A percentile compares a stretch with the other conserved stretches of the same genome.
phyloP scores from a whole-genome alignment of 257 asterid genomes.

The Petunia axillaris region DNA sequence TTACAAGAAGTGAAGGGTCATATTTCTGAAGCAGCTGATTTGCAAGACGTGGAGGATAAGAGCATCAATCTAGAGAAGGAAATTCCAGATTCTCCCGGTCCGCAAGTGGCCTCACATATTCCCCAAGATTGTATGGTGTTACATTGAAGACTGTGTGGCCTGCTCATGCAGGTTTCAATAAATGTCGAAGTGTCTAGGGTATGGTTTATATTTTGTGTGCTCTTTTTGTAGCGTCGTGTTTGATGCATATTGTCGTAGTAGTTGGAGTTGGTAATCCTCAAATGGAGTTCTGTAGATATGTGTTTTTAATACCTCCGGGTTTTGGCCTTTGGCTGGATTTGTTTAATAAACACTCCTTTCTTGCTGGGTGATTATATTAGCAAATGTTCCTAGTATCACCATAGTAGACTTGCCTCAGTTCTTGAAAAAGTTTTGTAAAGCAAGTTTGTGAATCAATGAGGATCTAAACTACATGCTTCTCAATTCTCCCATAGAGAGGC shows the following conservation, averaged over 20 bases:
- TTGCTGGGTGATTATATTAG: neutral
- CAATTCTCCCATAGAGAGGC: neutral
- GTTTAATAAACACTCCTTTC: conserved; percentile 5
- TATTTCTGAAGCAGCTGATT: conserved; percentile 48
- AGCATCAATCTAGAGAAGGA: conserved; percentile 32
- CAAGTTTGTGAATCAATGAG: neutral
- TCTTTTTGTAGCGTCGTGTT: neutral
- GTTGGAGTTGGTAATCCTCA: conserved; percentile 5
- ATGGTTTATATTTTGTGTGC: neutral
- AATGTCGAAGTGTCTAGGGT: conserved; percentile 4
- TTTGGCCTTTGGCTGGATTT: neutral
- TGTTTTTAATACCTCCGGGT: neutral
- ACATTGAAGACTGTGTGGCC: conserved; percentile 34
- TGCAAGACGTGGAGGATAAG: conserved; percentile 36
- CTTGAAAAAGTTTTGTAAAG: neutral
- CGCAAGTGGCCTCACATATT: conserved; percentile 42
- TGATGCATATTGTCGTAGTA: neutral
- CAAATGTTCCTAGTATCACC: neutral
- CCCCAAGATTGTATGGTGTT: conserved; percentile 52
- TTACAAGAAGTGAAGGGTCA: conserved; percentile 47
- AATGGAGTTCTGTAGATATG: neutral
- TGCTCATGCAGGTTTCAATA: conserved; percentile 16
- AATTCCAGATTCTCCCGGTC: conserved; percentile 35
- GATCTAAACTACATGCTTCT: neutral
- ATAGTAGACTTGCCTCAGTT: neutral